These are phyloP conservation scores for Nemania abortiva DNA, from an alignment of 2,329 filamentous ascomycete genomes.

Conservation along the genomic window DNA sequence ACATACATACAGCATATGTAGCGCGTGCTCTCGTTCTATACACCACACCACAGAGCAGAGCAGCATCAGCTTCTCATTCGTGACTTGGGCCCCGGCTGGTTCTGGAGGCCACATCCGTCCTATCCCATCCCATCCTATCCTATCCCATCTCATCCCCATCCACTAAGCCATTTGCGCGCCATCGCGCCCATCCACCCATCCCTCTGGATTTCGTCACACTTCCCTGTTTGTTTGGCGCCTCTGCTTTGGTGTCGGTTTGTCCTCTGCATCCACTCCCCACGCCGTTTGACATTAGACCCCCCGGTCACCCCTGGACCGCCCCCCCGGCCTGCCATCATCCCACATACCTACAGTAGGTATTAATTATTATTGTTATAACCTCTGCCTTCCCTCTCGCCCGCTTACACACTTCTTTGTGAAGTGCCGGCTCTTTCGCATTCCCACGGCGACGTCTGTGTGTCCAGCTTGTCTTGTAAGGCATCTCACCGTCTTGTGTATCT, in stretches of 20 bases:
- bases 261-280: slow-evolving; percentile 46
- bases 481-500: slow-evolving; percentile 40
- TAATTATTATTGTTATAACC: slow-evolving; percentile 50
- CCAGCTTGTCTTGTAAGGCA: slow-evolving; percentile 54
- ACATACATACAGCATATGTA: slow-evolving; percentile 20
- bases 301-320: slow-evolving; percentile 23
- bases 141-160: neutral
- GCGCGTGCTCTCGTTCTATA: slow-evolving; percentile 3
- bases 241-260: slow-evolving; percentile 46
- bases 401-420: slow-evolving; percentile 47
- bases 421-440: slow-evolving; percentile 51
- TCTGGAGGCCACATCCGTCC: slow-evolving; percentile 41
- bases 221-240: slow-evolving; percentile 50
- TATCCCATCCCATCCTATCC: neutral
- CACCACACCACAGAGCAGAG: slow-evolving; percentile 14
- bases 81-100: slow-evolving; percentile 32
- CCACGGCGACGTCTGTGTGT: slow-evolving; percentile 56
- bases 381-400: slow-evolving; percentile 45
- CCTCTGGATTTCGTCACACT: slow-evolving; percentile 48
- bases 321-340: slow-evolving; percentile 33
- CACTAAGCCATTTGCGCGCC: neutral
- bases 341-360: slow-evolving; percentile 20
- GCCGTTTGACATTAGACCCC: slow-evolving; percentile 40
- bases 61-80: slow-evolving; percentile 23
- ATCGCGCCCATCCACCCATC: slow-evolving; percentile 30